Percentiles rank a stretch among this genome's conserved stretches.
Evolutionary conservation across 2,329 filamentous ascomycete species (phyloP).

Genomic region (Phialemoniopsis sp.): DNA sequence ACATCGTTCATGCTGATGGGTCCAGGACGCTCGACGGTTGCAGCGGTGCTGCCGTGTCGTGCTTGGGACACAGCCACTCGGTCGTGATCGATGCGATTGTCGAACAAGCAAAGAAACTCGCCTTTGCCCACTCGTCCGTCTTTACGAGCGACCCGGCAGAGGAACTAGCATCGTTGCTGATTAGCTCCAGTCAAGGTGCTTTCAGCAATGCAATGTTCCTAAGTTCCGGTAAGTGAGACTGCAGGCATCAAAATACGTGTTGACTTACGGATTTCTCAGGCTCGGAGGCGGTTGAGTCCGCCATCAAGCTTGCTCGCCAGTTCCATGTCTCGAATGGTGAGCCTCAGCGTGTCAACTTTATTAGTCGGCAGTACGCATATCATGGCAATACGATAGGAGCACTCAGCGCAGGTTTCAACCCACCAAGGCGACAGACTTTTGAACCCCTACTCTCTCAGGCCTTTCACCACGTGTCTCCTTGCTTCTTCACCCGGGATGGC

Average conservation of each 20-base stretch:
- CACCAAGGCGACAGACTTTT: constrained; percentile 53
- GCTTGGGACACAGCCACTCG: constrained; percentile 63
- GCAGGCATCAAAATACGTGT: background rate
- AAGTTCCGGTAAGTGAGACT: constrained; percentile 15
- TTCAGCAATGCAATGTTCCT: background rate
- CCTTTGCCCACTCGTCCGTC: constrained; percentile 16
- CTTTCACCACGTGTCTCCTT: too few relatives aligned
- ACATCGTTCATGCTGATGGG: constrained; percentile 28
- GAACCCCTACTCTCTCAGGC: constrained; percentile 53
- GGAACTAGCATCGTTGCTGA: constrained; percentile 13
- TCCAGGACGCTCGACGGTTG: constrained; percentile 66
- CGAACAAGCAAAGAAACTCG: constrained; percentile 35
- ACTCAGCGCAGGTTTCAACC: constrained; percentile 57
- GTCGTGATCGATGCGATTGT: constrained; percentile 57
- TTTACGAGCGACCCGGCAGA: constrained; percentile 17
- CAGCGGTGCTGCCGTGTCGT: constrained; percentile 68
- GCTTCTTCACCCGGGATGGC: constrained; percentile 48
- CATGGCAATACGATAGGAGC: constrained; percentile 67
- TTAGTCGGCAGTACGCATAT: constrained; percentile 62
- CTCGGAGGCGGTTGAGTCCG: constrained; percentile 66
- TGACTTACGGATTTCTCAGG: constrained; percentile 29
- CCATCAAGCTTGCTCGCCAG: constrained; percentile 63
- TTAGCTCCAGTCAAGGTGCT: background rate
- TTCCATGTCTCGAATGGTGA: constrained; percentile 58
- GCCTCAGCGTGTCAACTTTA: constrained; percentile 53